These are phyloP conservation scores for Globisporangium cederbergense DNA, from an alignment of 352 stramenopile species.

Conservation along the genomic window DNA sequence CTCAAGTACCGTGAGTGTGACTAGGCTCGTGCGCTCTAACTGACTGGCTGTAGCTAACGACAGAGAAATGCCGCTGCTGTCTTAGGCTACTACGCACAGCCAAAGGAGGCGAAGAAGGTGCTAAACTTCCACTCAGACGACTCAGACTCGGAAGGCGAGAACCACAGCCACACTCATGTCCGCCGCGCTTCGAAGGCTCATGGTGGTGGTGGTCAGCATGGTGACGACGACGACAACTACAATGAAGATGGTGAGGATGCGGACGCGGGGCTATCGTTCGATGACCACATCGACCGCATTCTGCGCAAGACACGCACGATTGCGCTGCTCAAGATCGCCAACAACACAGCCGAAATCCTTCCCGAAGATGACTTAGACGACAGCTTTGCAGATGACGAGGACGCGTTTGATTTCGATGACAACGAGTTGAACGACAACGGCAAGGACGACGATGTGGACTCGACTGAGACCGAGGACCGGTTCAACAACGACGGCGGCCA, in stretches of 20 bases:
- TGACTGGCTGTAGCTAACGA: not conserved
- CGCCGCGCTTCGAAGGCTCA: not conserved
- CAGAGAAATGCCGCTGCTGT: not conserved
- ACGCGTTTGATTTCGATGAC: constrained; percentile 21
- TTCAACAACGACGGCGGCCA: not conserved
- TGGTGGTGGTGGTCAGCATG: constrained; percentile 3
- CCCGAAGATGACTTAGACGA: constrained; percentile 47
- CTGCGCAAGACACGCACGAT: constrained; percentile 60
- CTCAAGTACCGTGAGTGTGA: constrained; percentile 43
- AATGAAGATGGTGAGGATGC: not conserved
- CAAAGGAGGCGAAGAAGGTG: constrained; percentile 40
- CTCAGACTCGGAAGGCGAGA: constrained; percentile 22
- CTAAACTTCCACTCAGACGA: constrained; percentile 45
- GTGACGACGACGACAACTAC: constrained; percentile 10
- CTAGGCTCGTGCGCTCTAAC: not conserved
- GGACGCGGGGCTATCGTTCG: constrained; percentile 31
- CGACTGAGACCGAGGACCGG: constrained; percentile 17
- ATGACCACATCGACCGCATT: constrained; percentile 71
- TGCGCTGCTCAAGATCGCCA: constrained; percentile 68
- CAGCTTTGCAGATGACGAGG: constrained; percentile 13
- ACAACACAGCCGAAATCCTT: constrained; percentile 63
- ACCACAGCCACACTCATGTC: not conserved
- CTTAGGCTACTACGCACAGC: constrained; percentile 44
- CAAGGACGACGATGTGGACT: constrained; percentile 8
- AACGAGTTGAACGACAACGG: not conserved